These are phyloP conservation scores for Aspergillus carlsbadensis DNA, from an alignment of 495 filamentous ascomycete genomes.

Conservation along the genomic window DNA sequence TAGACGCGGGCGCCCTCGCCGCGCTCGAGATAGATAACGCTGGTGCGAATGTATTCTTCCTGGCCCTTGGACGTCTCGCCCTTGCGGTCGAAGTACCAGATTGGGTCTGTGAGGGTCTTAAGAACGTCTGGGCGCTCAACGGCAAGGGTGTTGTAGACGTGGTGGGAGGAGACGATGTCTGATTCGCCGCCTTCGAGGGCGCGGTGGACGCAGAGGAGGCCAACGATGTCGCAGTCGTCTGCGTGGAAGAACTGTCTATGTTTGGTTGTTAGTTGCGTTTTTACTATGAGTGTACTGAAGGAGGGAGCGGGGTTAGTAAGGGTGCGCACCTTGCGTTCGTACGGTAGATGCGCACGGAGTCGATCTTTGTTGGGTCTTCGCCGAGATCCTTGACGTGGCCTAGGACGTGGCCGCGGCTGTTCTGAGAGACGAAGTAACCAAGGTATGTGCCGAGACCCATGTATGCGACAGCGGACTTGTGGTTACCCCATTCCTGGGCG, in stretches of 20 bases:
- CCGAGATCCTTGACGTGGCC: conserved; percentile 90
- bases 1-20: conserved; percentile 52
- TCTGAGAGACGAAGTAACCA: conserved; percentile 84
- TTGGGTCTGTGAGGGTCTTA: conserved; percentile 67
- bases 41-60: conserved; percentile 71
- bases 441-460: conserved; percentile 88
- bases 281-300: not conserved
- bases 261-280: not conserved
- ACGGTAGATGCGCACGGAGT: conserved; percentile 83
- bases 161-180: conserved; percentile 75
- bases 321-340: conserved; percentile 71
- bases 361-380: conserved; percentile 76
- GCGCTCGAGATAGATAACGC: conserved; percentile 71
- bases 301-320: not conserved
- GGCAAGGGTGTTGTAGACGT: conserved; percentile 80
- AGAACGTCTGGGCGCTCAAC: conserved; percentile 75
- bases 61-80: conserved; percentile 75
- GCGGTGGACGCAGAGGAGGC: conserved; percentile 76
- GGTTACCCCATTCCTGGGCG: conserved; percentile 69
- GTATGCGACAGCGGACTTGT: conserved; percentile 82
- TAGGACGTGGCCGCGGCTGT: conserved; percentile 81
- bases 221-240: conserved; percentile 81
- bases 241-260: conserved; percentile 73
- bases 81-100: conserved; percentile 96
- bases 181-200: conserved; percentile 82